These are phyloP conservation scores for Ophiostoma ulmi DNA, from an alignment of 2,329 filamentous ascomycete species.

Conservation along the genomic window DNA sequence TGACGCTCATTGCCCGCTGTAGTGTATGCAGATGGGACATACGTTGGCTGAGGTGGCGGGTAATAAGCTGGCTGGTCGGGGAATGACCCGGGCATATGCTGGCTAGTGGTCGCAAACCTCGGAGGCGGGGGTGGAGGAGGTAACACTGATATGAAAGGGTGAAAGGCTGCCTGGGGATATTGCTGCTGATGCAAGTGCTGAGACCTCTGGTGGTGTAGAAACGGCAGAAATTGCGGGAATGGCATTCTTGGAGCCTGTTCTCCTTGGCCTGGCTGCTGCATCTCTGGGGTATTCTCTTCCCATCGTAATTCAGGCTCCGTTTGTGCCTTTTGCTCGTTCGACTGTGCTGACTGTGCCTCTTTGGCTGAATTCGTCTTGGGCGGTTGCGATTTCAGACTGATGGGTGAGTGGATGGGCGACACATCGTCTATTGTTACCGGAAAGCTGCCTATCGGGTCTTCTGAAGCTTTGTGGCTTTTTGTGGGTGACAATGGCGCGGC, in stretches of 20 bases:
- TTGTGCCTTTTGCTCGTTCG: not conserved
- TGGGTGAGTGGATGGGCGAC: not conserved
- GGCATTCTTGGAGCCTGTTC: not conserved
- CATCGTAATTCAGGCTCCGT: not conserved
- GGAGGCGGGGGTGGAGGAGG: constrained; percentile 6
- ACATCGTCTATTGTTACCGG: not conserved
- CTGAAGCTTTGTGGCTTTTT: not conserved
- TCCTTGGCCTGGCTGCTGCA: not conserved
- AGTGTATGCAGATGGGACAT: not conserved
- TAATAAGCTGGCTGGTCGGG: constrained; percentile 3
- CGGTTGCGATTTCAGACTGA: not conserved
- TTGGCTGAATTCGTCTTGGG: too few relatives aligned
- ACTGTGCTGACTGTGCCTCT: not conserved
- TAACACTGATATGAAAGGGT: constrained; percentile 1
- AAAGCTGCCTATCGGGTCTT: not conserved
- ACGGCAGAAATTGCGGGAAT: not conserved
- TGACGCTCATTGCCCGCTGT: not conserved
- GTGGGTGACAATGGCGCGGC: not conserved
- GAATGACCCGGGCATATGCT: constrained; percentile 8
- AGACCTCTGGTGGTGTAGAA: not conserved
- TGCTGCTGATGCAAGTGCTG: not conserved
- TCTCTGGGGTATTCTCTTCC: not conserved
- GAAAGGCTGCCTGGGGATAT: not conserved
- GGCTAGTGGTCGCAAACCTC: not conserved
- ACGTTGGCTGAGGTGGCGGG: not conserved